Evolutionary conservation across 352 stramenopile species (phyloP).

Genomic region (Thraustochytrium sp.): DNA sequence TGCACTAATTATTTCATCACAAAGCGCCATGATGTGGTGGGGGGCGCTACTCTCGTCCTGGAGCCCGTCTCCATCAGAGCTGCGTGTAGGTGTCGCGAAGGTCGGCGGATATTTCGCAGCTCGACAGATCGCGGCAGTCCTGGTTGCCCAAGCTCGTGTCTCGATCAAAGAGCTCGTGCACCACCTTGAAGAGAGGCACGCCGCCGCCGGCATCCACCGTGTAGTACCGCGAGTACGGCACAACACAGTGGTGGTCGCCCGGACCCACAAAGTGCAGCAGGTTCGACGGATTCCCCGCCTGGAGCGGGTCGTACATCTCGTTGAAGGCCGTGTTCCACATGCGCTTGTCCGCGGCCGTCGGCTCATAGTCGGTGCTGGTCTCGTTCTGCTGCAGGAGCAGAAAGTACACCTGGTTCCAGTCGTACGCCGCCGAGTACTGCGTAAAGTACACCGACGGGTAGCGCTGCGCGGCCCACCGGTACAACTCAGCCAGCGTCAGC

Average conservation of each 20-base stretch:
- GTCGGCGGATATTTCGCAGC: no score
- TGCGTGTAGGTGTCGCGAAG: no score
- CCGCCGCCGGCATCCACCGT: background rate
- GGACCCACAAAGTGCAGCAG: background rate
- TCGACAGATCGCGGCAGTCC: no score
- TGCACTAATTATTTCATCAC: no score
- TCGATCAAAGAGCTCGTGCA: background rate
- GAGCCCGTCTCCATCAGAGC: no score
- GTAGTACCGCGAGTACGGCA: background rate
- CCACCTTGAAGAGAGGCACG: background rate
- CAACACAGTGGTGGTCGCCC: background rate
- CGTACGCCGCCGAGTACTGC: background rate
- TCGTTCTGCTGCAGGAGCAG: background rate
- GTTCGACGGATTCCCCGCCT: background rate
- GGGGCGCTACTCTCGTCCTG: no score
- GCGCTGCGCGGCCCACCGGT: background rate
- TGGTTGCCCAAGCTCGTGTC: no score
- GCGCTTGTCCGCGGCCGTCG: background rate
- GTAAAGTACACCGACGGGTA: background rate
- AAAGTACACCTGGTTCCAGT: slow-evolving; percentile 5
- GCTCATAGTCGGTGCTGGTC: background rate
- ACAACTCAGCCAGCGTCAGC: background rate
- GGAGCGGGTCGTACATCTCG: background rate
- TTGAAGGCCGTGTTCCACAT: background rate
- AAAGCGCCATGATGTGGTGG: no score